Evolutionary conservation across 1,284 basidiomycete species (phyloP), one percentile per base, ranked within the genome.

Genomic region (Neolentinus lepideus): DNA sequence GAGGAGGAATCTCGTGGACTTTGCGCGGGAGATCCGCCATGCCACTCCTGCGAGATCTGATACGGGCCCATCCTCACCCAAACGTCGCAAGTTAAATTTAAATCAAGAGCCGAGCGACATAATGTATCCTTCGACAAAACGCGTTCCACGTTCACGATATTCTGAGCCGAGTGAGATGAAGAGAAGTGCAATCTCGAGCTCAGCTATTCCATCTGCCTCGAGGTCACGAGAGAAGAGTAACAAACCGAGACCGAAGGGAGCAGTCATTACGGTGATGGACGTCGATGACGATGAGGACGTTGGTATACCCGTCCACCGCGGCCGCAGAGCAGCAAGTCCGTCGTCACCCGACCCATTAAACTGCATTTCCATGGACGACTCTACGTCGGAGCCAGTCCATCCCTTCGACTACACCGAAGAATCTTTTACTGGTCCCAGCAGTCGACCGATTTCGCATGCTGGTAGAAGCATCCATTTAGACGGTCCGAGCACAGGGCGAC

Each of bases 371-470:
- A n/a, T n/a, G 38, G 16, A 43, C 38, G 29, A 31, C 12, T 6
- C 29, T 31, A 4, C 29, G 4, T 31, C 4, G 4, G 29, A 31
- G 12, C 4, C 38, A 21, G 8, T 16, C 38, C 38, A 43, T 21
- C 38, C 38, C 16, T 43, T 43, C 38, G 38, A 43, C 12, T n/a
- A n/a, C 33, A 35, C 16, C 33, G 38, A 43, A 9, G 38, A 43
- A 21, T 16, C 38, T 6, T 4, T 43, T 43, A 16, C 38, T 43
- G 38, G 38, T 9, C 38, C 25, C 62, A 69, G 48, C 66, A 66
- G 51, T 62, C 63, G 8, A 58, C 54, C 38, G 8, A 43, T 16
- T 4, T 43, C 38, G 6, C 38, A 16, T 6, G 6, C 38, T 9
- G 38, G 38, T 3, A 43, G 38, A 16, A n/a, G 38, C n/a, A 16